phyloP scores from a whole-genome alignment of 495 filamentous ascomycete species.

The Penicillium nucicola region DNA sequence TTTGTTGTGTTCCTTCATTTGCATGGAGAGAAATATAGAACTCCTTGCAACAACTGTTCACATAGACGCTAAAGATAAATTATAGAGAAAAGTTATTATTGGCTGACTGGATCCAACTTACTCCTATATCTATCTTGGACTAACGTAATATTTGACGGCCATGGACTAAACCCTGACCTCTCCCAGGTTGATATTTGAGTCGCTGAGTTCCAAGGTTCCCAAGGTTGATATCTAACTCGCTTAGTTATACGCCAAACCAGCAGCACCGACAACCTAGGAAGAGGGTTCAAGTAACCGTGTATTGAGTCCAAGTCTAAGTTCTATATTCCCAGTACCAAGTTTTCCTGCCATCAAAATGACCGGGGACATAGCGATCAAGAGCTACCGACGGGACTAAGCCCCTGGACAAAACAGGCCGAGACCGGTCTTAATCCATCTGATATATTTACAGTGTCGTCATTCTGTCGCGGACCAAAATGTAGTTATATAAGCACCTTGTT shows the following conservation, averaged over 20 bases:
- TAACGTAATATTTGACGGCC: too few species aligned
- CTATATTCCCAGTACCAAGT: not conserved
- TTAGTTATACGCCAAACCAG: too few species aligned
- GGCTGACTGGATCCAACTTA: too few species aligned
- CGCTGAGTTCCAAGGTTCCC: too few species aligned
- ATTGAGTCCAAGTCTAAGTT: too few species aligned
- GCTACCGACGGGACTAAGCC: not conserved
- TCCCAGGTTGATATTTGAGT: too few species aligned
- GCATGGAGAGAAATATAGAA: constrained; percentile 6
- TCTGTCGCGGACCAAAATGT: not conserved
- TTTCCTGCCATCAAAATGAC: not conserved
- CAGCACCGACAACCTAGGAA: too few species aligned
- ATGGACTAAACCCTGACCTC: too few species aligned
- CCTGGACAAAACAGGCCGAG: not conserved
- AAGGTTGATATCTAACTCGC: too few species aligned
- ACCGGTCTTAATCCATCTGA: not conserved
- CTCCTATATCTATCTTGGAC: too few species aligned
- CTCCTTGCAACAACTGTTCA: not conserved
- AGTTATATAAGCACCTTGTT: too few species aligned
- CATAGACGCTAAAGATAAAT: not conserved
- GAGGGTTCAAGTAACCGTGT: too few species aligned
- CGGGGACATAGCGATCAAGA: not conserved
- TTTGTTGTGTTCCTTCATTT: constrained; percentile 6
- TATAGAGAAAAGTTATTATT: constrained; percentile 7
- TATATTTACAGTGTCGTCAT: not conserved